These are phyloP conservation scores for Neurospora sp. DNA, from an alignment of 495 filamentous ascomycete species.

Conservation along the genomic window DNA sequence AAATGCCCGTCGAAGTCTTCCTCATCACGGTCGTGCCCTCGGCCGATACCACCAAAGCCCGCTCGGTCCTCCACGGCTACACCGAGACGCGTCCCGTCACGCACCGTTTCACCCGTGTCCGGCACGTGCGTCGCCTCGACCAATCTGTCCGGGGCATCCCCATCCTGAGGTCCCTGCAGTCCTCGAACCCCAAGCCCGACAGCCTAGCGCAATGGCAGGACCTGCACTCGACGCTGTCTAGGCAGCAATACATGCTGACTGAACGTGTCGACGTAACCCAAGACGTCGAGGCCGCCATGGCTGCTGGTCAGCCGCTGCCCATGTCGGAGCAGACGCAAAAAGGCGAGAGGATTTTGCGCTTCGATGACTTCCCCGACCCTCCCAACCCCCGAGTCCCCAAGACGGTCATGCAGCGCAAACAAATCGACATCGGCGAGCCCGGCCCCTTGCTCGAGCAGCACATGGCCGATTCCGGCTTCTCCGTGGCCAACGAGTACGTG, in stretches of 20 bases:
- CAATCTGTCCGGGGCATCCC: slow-evolving; percentile 5
- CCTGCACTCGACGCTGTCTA: slow-evolving; percentile 26
- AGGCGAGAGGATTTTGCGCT: slow-evolving; percentile 23
- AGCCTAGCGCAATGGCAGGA: slow-evolving; percentile 22
- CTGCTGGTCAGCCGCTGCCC: neutral
- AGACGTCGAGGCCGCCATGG: slow-evolving; percentile 19
- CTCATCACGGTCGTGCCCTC: slow-evolving; percentile 27
- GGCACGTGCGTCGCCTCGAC: slow-evolving; percentile 23
- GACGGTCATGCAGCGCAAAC: slow-evolving; percentile 30
- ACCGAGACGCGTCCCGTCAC: slow-evolving; percentile 27
- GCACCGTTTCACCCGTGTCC: slow-evolving; percentile 24
- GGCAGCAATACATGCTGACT: slow-evolving; percentile 32
- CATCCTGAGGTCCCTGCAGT: slow-evolving; percentile 23
- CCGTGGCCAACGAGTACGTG: slow-evolving; percentile 23
- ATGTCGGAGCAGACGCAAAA: neutral
- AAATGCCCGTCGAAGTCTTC: slow-evolving; percentile 33
- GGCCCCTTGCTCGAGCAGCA: slow-evolving; percentile 6
- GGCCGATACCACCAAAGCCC: slow-evolving; percentile 23
- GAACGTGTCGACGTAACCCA: slow-evolving; percentile 26
- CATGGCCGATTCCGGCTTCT: slow-evolving; percentile 14
- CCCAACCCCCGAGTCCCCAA: slow-evolving; percentile 11
- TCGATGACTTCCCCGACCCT: slow-evolving; percentile 36
- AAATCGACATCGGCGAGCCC: slow-evolving; percentile 17
- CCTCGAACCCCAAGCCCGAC: slow-evolving; percentile 12
- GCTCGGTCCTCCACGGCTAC: slow-evolving; percentile 29